phyloP scores from a whole-genome alignment of 2,329 filamentous ascomycete species.

The Chalara sp. region DNA sequence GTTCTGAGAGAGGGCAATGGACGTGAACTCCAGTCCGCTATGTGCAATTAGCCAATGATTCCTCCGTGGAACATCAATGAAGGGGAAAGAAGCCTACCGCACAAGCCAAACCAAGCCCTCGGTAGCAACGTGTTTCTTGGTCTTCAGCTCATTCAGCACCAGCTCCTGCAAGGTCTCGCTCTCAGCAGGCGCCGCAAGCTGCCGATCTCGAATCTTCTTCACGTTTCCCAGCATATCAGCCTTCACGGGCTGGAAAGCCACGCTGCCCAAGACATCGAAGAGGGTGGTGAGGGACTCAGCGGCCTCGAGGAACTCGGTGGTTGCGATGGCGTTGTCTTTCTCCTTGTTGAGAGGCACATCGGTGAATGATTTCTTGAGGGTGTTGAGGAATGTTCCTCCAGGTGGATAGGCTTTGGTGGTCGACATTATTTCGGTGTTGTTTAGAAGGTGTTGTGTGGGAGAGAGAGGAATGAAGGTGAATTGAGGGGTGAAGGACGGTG shows the following conservation, averaged over 20 bases:
- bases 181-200: conserved; percentile 68
- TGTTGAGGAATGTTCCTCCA: conserved; percentile 70
- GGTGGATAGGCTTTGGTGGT: conserved; percentile 21
- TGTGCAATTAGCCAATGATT: neutral
- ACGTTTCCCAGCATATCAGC: conserved; percentile 86
- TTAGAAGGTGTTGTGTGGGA: neutral
- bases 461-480: too few relatives aligned
- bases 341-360: conserved; percentile 70
- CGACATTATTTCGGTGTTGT: conserved; percentile 15
- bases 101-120: conserved; percentile 89
- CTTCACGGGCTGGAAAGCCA: conserved; percentile 87
- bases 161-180: conserved; percentile 84
- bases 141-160: conserved; percentile 78
- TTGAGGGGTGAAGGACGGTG: too few relatives aligned
- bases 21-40: conserved; percentile 91
- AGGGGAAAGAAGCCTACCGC: conserved; percentile 49
- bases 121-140: conserved; percentile 80
- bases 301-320: conserved; percentile 84
- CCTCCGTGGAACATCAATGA: neutral
- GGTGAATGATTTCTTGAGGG: conserved; percentile 74
- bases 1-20: conserved; percentile 75
- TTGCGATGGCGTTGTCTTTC: conserved; percentile 72
- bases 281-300: conserved; percentile 79
- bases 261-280: conserved; percentile 65
- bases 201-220: conserved; percentile 86